Evolutionary conservation across 2,329 filamentous ascomycete genomes (phyloP), one percentile per base, ranked within the genome.

Genomic region (Cercospora sp.): DNA sequence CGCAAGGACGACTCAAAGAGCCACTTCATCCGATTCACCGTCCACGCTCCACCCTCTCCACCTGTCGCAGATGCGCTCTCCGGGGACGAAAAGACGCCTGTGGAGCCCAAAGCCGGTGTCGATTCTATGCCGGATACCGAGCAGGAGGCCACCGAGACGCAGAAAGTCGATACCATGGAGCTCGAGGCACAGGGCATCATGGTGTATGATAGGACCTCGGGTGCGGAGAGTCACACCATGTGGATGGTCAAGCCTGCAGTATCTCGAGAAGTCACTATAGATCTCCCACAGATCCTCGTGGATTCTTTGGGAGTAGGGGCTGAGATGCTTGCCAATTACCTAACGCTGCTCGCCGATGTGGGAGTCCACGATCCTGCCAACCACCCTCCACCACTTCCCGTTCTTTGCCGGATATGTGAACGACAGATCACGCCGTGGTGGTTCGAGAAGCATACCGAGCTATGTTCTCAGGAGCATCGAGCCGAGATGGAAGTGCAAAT

Each of bases 401-500:
- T 98, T 4, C 87, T 99, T 16, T 99, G 95, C 79, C 93, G 95
- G 63, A 98, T 99, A 65, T 99, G 95, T 79, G 95, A 99, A 78
- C 92, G 95, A 64, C 93, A 97, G 70, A 98, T 99, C 69, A 93
- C 93, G 4, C 93, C 94, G 0, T 99, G 95, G 95, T 99, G 95
- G 96, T 99, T 99, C 74, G 95, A 99, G 81, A 99, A 98, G 80
- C 95, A 99, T 78, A 97, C 94, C 1, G 96, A 99, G 75, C 83
- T 98, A 20, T 99, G 95, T 77, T 84, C 97, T 65, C 94, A 98
- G 78, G 95, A 99, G 78, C 95, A 99, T 77, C 90, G 91, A 62
- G 94, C 95, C 0, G 95, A 99, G 78, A 96, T 97, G 92, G 94
- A 98, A 74, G 93, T 99, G 3, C 94, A 99, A 78, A 90, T 98